A percentile compares a stretch with the other conserved stretches of the same genome.
Conservation (phyloP, 2,329 filamentous ascomycete genomes). For the Colletotrichum nymphaeae region DNA sequence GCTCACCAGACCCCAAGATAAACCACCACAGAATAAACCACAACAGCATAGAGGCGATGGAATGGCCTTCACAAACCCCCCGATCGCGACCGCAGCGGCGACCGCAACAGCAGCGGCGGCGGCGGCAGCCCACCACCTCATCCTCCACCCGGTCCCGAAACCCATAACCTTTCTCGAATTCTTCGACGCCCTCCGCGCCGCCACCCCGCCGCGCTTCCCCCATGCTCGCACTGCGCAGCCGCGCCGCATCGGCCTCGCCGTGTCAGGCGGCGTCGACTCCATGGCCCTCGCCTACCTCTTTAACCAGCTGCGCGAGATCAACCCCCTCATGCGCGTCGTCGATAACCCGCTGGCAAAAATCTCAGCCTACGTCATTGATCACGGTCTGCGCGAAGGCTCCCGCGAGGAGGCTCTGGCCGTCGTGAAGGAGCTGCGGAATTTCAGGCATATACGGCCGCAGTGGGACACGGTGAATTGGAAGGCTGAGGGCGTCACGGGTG, state of each 20-base stretch:
- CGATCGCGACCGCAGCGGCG: conserved; percentile 12
- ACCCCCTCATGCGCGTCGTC: conserved; percentile 51
- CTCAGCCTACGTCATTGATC: conserved; percentile 66
- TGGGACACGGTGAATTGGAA: conserved; percentile 62
- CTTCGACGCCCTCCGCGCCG: conserved; percentile 60
- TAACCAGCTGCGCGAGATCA: conserved; percentile 53
- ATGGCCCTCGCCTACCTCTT: conserved; percentile 91
- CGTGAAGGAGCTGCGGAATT: conserved; percentile 46
- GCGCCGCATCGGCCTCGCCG: conserved; percentile 72
- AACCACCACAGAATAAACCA: not conserved
- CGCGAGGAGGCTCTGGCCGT: conserved; percentile 63
- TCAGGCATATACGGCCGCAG: conserved; percentile 44
- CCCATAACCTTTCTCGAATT: conserved; percentile 53
- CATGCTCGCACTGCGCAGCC: conserved; percentile 46
- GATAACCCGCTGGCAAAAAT: conserved; percentile 57
- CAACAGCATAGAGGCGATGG: conserved; percentile 10
- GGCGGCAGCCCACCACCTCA: conserved; percentile 37
- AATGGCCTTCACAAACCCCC: conserved; percentile 23
- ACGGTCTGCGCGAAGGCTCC: conserved; percentile 66
- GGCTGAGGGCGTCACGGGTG: conserved; percentile 40
- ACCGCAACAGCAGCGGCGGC: conserved; percentile 34
- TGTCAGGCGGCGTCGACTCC: conserved; percentile 96
- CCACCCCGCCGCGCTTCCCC: conserved; percentile 62
- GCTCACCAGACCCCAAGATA: no score
- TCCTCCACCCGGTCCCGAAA: conserved; percentile 51